Evolutionary conservation across 2,329 filamentous ascomycete genomes (phyloP), one percentile per base, ranked within the genome.

Genomic region (Lecanosticta acicola): DNA sequence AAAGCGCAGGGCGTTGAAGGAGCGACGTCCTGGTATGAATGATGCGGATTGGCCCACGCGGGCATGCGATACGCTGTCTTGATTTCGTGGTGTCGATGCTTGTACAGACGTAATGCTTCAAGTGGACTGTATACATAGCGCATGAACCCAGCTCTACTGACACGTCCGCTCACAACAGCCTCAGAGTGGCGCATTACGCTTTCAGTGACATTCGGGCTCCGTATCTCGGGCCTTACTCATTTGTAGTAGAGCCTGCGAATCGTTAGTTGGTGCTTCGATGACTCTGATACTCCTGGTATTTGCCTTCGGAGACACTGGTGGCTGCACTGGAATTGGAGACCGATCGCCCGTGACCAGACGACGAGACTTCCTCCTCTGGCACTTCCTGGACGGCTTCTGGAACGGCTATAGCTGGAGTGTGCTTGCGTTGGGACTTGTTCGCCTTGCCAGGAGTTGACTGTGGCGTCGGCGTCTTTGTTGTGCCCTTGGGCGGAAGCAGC

Each of bases 1-100:
- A 16, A 42, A 42, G 32, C 29, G 40, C 32, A 32, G 14, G 32
- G 32, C 32, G 40, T 42, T 42, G 40, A 26, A 16, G 26, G 29
- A 17, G 7, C 11, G 2, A 16, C 19, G 13, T 29, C 11, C 11
- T 29, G 26, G 32, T 16, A 41, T 18, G 39, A 32, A n/a, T n/a
- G 20, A 24, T n/a, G 17, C 20, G 19, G 29, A 14, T 7, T 32
- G 14, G 26, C 11, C n/a, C 13, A 24, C 10, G 37, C 20, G 24
- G 37, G 19, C 26, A 26, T 41, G 26, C 29, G 16, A 24, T 21
- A 34, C 16, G 3, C 4, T 33, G 40, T 29, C 11, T 29, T 29
- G 24, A 29, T 29, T 29, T 29, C 24, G 24, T 7, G 24, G 24
- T 21, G 40, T 33, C 18, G 11, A 42, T 35, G 9, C 18, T 20